phyloP scores from a whole-genome alignment of 768 basidiomycete genomes.

The Daedaleopsis sinensis region DNA sequence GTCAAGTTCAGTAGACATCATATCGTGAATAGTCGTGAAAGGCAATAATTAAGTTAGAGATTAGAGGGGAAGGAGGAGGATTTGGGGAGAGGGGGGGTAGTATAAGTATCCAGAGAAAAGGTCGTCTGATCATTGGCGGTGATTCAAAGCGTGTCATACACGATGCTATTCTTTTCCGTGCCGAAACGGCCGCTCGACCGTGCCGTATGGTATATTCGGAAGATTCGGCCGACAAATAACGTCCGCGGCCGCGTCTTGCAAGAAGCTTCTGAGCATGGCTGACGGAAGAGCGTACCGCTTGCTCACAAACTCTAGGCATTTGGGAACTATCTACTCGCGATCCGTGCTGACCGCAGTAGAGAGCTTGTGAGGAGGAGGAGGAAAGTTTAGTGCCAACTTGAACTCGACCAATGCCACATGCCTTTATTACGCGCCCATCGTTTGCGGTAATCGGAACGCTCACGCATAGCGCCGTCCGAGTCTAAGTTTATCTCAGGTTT shows the following conservation, averaged over 20 bases:
- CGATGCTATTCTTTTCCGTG: not conserved
- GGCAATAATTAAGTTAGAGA: not conserved
- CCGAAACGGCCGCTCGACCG: not conserved
- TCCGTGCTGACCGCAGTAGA: too few relatives aligned
- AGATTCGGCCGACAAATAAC: not conserved
- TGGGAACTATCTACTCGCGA: too few relatives aligned
- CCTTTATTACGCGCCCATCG: too few relatives aligned
- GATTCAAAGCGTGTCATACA: not conserved
- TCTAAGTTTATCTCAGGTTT: too few relatives aligned
- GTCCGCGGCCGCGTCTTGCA: not conserved
- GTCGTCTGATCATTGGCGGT: not conserved
- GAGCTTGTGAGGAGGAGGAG: too few relatives aligned
- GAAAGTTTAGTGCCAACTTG: too few relatives aligned
- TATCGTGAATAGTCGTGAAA: not conserved
- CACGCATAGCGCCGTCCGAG: too few relatives aligned
- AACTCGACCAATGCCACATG: too few relatives aligned
- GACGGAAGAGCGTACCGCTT: too few relatives aligned
- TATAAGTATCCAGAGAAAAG: not conserved
- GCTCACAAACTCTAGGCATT: too few relatives aligned
- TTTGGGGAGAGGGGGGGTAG: not conserved
- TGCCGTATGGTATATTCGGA: not conserved
- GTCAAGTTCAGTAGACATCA: conserved; percentile 11
- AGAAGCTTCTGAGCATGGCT: not conserved
- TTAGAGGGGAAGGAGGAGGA: not conserved
- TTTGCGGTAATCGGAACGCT: too few relatives aligned